A percentile compares a stretch with the other conserved stretches of the same genome.
phyloP scores from a whole-genome alignment of 345 rosid genomes.

The Arabidopsis arenosa region DNA sequence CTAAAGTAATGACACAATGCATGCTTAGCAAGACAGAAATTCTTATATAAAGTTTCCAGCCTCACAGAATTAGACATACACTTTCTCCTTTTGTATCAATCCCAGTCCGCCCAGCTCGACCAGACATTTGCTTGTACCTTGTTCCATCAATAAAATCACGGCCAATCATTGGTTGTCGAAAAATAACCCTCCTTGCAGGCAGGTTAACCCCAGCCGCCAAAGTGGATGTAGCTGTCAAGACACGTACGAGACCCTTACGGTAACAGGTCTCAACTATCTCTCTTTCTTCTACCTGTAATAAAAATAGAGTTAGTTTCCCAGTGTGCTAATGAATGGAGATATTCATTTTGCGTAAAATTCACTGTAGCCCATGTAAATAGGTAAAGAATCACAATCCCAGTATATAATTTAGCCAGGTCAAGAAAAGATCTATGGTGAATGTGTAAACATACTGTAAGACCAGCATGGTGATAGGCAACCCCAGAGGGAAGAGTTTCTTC shows the following conservation, averaged over 20 bases:
- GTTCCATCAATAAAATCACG: slow-evolving; percentile 97
- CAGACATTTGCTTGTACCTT: slow-evolving; percentile 99
- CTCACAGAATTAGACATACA: slow-evolving; percentile 54
- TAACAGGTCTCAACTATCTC: slow-evolving; percentile 92
- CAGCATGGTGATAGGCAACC: slow-evolving; percentile 99
- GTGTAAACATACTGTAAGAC: slow-evolving; percentile 78
- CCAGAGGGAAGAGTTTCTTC: slow-evolving; percentile 95
- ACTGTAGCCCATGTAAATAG: slow-evolving; percentile 21
- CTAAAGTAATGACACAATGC: not conserved
- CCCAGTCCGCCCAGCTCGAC: slow-evolving; percentile 99
- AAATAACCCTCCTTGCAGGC: slow-evolving; percentile 98
- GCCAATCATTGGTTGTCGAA: slow-evolving; percentile 96
- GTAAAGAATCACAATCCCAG: slow-evolving; percentile 23
- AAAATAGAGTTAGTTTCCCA: slow-evolving; percentile 14
- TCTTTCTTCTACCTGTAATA: slow-evolving; percentile 91
- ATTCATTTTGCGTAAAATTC: slow-evolving; percentile 24
- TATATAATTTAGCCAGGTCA: slow-evolving; percentile 22
- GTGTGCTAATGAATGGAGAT: slow-evolving; percentile 11
- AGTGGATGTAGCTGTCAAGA: slow-evolving; percentile 97
- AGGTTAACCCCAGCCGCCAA: slow-evolving; percentile 98
- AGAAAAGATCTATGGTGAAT: slow-evolving; percentile 40
- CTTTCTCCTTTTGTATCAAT: slow-evolving; percentile 98
- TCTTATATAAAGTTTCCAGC: not conserved
- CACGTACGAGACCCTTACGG: slow-evolving; percentile 85
- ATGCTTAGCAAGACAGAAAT: not conserved